A percentile compares a stretch with the other conserved stretches of the same genome.
Evolutionary conservation across 495 filamentous ascomycete species (phyloP).

Genomic region (Daldinia vernicosa): DNA sequence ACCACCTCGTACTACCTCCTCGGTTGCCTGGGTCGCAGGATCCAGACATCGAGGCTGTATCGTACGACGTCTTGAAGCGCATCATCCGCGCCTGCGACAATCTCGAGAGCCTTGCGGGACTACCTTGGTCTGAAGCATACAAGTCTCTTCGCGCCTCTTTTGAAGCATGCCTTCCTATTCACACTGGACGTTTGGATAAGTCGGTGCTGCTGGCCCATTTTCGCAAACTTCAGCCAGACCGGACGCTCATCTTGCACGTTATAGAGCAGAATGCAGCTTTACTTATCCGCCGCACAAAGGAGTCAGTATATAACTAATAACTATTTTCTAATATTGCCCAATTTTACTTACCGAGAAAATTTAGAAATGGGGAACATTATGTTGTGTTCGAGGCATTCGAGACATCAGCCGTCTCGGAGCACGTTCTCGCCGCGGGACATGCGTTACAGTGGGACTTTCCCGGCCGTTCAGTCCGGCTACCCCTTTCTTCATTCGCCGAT

Average conservation of each 20-base stretch:
- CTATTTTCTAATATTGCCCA: background rate
- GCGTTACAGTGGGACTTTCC: slow-evolving; percentile 55
- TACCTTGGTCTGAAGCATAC: slow-evolving; percentile 43
- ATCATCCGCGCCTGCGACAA: slow-evolving; percentile 47
- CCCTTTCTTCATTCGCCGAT: slow-evolving; percentile 53
- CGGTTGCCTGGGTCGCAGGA: slow-evolving; percentile 57
- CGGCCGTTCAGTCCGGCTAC: slow-evolving; percentile 53
- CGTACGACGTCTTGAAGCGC: slow-evolving; percentile 47
- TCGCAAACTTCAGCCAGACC: slow-evolving; percentile 39
- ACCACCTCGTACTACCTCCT: slow-evolving; percentile 60
- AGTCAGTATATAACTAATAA: slow-evolving; percentile 48
- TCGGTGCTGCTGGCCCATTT: slow-evolving; percentile 50
- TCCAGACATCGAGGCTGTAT: slow-evolving; percentile 48
- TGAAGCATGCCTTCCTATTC: slow-evolving; percentile 43
- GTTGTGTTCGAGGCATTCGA: slow-evolving; percentile 66
- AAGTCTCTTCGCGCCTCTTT: slow-evolving; percentile 49
- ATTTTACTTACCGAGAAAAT: background rate
- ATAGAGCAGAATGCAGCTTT: slow-evolving; percentile 65
- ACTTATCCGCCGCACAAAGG: slow-evolving; percentile 52
- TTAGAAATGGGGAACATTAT: slow-evolving; percentile 28
- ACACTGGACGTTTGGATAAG: slow-evolving; percentile 51
- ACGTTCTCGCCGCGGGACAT: slow-evolving; percentile 51
- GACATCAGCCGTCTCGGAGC: slow-evolving; percentile 58
- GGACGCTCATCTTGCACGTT: slow-evolving; percentile 58
- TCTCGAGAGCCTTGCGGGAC: slow-evolving; percentile 32